Evolutionary conservation across 495 filamentous ascomycete genomes (phyloP).

Genomic region (Penicillium taxi): DNA sequence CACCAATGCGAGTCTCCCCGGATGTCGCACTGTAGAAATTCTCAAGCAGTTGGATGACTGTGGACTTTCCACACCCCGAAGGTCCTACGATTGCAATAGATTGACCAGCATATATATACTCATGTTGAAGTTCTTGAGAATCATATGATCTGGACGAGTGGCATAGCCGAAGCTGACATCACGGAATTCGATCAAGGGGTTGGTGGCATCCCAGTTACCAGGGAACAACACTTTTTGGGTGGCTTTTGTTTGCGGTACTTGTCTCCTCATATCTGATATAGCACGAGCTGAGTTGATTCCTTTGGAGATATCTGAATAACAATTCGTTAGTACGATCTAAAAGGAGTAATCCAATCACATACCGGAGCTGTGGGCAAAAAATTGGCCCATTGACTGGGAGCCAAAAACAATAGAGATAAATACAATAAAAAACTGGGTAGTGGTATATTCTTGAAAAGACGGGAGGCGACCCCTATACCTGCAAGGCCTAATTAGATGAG

Average conservation of each 20-base stretch:
- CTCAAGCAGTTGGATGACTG: constrained; percentile 69
- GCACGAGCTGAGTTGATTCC: too few species aligned
- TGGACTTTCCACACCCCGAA: constrained; percentile 74
- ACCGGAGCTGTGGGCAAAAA: constrained; percentile 73
- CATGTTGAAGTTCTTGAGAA: constrained; percentile 61
- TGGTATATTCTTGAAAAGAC: constrained; percentile 52
- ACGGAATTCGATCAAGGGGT: too few species aligned
- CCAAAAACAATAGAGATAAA: constrained; percentile 70
- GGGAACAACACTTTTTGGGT: too few species aligned
- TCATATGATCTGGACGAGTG: constrained; percentile 62
- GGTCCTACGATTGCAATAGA: constrained; percentile 72
- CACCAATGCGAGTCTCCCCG: constrained; percentile 55
- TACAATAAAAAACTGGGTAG: constrained; percentile 75
- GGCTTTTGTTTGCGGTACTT: too few species aligned
- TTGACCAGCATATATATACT: constrained; percentile 59
- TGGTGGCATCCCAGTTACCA: too few species aligned
- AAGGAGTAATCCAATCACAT: constrained; percentile 66
- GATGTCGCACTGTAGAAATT: constrained; percentile 69
- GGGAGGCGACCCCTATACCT: constrained; percentile 71
- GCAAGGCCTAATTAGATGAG: too few species aligned
- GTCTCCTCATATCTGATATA: too few species aligned
- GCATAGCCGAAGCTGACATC: constrained; percentile 78
- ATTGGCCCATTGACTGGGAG: constrained; percentile 66
- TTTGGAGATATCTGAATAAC: constrained; percentile 49
- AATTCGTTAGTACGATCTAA: constrained; percentile 49